These are phyloP conservation scores for Lasiosphaeriaceae sp. DNA, from an alignment of 495 filamentous ascomycete genomes.

Conservation along the genomic window DNA sequence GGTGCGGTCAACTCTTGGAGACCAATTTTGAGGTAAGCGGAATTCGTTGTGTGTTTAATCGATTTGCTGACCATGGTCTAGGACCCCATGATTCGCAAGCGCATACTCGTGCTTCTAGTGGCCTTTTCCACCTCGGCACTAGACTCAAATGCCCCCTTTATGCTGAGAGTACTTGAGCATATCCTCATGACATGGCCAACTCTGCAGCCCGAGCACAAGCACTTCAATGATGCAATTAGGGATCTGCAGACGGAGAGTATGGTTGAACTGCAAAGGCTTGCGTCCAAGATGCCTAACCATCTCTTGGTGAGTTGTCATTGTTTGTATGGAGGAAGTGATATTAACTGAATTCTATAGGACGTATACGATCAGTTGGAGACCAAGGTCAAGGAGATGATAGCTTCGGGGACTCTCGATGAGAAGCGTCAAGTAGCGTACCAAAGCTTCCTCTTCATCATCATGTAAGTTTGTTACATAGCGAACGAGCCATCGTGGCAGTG, in stretches of 20 bases:
- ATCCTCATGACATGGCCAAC: conserved; percentile 76
- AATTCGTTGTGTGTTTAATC: neutral
- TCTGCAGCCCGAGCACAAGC: conserved; percentile 60
- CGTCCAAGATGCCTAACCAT: conserved; percentile 84
- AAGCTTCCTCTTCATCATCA: conserved; percentile 86
- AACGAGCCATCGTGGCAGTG: neutral
- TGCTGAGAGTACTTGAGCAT: conserved; percentile 82
- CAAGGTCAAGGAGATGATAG: conserved; percentile 77
- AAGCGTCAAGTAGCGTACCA: conserved; percentile 62
- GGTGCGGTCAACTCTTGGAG: conserved; percentile 72
- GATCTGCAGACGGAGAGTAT: conserved; percentile 78
- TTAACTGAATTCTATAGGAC: conserved; percentile 35
- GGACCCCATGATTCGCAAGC: conserved; percentile 83
- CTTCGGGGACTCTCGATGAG: conserved; percentile 68
- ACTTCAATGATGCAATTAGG: conserved; percentile 87
- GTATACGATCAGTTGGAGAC: conserved; percentile 84
- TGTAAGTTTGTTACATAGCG: conserved; percentile 45
- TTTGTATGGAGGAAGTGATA: neutral
- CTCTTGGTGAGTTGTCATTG: conserved; percentile 54
- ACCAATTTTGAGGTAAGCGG: conserved; percentile 65
- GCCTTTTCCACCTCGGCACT: conserved; percentile 79
- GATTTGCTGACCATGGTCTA: conserved; percentile 22
- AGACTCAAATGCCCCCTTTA: conserved; percentile 72
- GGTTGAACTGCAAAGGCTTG: conserved; percentile 82
- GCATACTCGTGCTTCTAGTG: conserved; percentile 78